Conservation (phyloP, 2,329 filamentous ascomycete genomes). For the Aureobasidium sp. region DNA sequence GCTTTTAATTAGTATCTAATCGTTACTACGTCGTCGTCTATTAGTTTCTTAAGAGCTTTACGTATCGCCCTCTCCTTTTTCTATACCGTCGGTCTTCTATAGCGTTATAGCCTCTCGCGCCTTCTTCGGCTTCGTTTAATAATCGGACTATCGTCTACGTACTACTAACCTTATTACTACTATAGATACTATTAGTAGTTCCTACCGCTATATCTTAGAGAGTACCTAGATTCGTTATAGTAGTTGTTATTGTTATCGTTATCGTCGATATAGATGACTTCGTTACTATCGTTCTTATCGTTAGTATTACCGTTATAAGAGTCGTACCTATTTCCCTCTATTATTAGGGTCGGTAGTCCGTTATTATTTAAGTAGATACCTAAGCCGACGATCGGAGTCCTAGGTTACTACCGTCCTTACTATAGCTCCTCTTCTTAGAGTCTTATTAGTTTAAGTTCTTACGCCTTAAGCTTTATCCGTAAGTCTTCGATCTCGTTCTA, state of each 20-base stretch:
- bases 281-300: neutral
- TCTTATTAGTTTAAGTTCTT: neutral
- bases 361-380: neutral
- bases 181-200: neutral
- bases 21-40: too few species aligned
- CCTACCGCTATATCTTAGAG: neutral
- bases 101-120: too few species aligned
- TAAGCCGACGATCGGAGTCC: neutral
- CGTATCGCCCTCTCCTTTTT: too few species aligned
- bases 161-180: neutral
- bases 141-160: too few species aligned
- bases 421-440: neutral
- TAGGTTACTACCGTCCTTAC: neutral
- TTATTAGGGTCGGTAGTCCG: neutral
- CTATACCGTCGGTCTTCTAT: too few species aligned
- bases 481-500: neutral
- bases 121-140: too few species aligned
- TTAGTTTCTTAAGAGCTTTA: too few species aligned
- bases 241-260: neutral
- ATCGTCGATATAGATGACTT: too few species aligned
- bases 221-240: neutral
- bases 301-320: too few species aligned
- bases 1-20: too few species aligned
- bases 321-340: neutral
- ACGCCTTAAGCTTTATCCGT: neutral